Evolutionary conservation across 371 early-diverging fungal genomes (phyloP), one percentile per base, ranked within the genome.

Genomic region (Lichtheimia ramosa): DNA sequence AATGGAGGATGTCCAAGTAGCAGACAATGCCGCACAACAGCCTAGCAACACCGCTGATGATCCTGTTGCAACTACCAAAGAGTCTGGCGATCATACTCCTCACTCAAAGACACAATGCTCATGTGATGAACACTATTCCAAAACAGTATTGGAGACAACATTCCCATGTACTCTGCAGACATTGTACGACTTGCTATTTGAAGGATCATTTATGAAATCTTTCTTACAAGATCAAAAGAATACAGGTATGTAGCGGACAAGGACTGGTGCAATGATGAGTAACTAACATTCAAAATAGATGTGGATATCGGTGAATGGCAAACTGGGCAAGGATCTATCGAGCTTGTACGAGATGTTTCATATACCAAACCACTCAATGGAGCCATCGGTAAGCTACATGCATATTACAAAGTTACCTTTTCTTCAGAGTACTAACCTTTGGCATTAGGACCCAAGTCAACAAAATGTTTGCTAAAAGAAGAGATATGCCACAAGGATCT

Each of bases 391-490:
- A 63, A 60, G 28, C 16, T 57, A 63, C 25, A 5, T 3, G n/a
- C n/a, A 21, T 4, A 12, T 18, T 57, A 41, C 16, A 16, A 6
- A n/a, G n/a, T n/a, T n/a, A 21, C n/a, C 34, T 28, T n/a, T 18
- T 13, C 4, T 16, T 5, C 12, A 41, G 4, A 48, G 15, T 42
- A 13, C 13, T 8, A 54, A 48, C 16, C 6, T 3, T 18, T 15
- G 21, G 50, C 15, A 21, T 3, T 40, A 73, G 91, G 90, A 5
- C 93, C 93, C 23, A 92, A 89, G 63, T 81, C 82, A 5, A 89
- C 93, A 6, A 80, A 78, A 51, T 89, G 89, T 25, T 75, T 79
- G 23, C 64, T 89, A 46, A 84, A 75, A 20, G 88, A 89, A 58
- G 81, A 85, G 43, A 73, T 88, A 25, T 61, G 82, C 27, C 61